Evolutionary conservation across 2,329 filamentous ascomycete species (phyloP).

Genomic region (Alternaria rosae): DNA sequence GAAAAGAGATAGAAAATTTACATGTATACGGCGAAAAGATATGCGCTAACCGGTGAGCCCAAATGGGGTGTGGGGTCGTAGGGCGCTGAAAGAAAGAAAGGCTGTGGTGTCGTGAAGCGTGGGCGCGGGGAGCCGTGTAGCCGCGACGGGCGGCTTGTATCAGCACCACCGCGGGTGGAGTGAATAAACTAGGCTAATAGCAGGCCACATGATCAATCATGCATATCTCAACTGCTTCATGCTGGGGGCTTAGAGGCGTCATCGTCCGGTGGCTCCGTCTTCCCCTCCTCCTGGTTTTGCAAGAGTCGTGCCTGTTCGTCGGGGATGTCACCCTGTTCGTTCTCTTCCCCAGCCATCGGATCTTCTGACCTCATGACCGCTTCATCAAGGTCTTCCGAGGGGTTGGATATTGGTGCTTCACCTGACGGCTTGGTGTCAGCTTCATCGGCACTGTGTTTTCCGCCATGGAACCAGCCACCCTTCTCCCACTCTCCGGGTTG

Average conservation of each 20-base stretch:
- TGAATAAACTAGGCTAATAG: not conserved
- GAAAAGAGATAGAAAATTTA: not conserved
- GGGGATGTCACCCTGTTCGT: conserved; percentile 20
- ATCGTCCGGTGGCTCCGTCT: conserved; percentile 10
- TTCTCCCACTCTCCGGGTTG: conserved; percentile 76
- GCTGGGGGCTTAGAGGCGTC: conserved; percentile 3
- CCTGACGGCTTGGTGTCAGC: conserved; percentile 48
- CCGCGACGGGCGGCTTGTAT: not conserved
- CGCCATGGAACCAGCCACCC: conserved; percentile 81
- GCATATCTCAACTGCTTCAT: not conserved
- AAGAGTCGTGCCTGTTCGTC: conserved; percentile 35
- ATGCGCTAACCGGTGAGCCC: not conserved
- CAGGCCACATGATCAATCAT: not conserved
- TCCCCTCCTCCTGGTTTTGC: conserved; percentile 16
- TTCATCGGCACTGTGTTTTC: conserved; percentile 47
- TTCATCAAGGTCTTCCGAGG: conserved; percentile 25
- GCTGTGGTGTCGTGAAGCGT: not conserved
- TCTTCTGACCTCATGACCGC: conserved; percentile 30
- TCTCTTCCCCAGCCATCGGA: conserved; percentile 26
- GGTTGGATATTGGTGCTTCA: conserved; percentile 25
- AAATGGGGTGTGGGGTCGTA: not conserved
- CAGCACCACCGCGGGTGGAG: not conserved
- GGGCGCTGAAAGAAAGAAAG: not conserved
- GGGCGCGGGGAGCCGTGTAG: too few species aligned
- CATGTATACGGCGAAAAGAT: not conserved